Evolutionary conservation across 202 grass and related monocot genomes (phyloP), one percentile per base, ranked within the genome.

Genomic region (Brachypodium distachyon): DNA sequence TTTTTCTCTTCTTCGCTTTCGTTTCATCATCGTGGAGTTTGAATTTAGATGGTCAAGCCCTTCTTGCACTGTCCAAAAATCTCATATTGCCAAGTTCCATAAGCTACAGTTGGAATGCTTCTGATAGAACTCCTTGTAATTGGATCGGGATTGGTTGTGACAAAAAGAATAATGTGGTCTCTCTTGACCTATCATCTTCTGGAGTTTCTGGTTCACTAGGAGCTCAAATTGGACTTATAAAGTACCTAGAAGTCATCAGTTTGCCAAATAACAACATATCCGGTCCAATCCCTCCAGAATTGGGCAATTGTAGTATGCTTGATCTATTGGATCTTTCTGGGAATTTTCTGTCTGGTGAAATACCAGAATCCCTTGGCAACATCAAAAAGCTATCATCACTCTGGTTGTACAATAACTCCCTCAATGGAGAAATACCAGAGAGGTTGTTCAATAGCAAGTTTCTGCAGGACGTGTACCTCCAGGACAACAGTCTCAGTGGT

Each of bases 81-180:
- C 79, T 96, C 49, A 73, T 57, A 50, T 61, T 90, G n/a, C 86
- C 89, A 5, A 56, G 32, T 42, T 52, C 64, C 17, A 67, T 90
- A 68, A 73, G n/a, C 1, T 81, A 67, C 26, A 82, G 68, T 46
- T 96, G 93, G 93, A 92, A 83, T 25, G 65, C 74, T 60, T 79
- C 68, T 53, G 55, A 86, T 38, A 23, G 19, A 61, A 96, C 19
- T 76, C 93, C 93, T 34, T 96, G 93, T 54, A 78, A 73, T 31
- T 96, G 93, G 93, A 33, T 13, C 4, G 87, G 89, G 37, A 76
- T 96, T 55, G 19, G 19, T 36, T 96, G 93, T 44, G 32, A 87
- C 25, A 59, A 36, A 34, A 82, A 51, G 17, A 63, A 65, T 18
- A 73, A 29, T 40, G 89, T 88, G n/a, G 26, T 73, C 58, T 90